phyloP scores from a whole-genome alignment of 2,329 filamentous ascomycete species.

The Chrysosporium queenslandicum region DNA sequence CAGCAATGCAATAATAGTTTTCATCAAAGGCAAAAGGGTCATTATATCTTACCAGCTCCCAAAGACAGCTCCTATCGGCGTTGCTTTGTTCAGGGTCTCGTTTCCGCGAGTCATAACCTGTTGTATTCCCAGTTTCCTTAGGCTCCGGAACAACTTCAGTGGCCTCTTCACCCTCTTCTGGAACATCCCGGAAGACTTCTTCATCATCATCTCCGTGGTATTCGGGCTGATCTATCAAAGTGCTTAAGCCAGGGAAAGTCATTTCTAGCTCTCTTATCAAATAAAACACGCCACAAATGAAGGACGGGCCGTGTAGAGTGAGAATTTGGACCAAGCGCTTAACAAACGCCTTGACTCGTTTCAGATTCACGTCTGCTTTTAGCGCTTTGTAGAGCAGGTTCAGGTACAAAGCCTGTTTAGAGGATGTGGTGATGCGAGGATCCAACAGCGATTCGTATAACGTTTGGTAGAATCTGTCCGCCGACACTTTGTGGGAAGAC shows the following conservation, averaged over 20 bases:
- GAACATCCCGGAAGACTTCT: slow-evolving; percentile 58
- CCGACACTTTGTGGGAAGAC: slow-evolving; percentile 64
- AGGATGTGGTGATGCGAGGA: slow-evolving; percentile 75
- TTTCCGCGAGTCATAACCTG: slow-evolving; percentile 73
- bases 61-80: slow-evolving; percentile 84
- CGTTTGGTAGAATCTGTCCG: slow-evolving; percentile 88
- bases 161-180: slow-evolving; percentile 44
- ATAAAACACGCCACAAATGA: slow-evolving; percentile 87
- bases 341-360: slow-evolving; percentile 88
- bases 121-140: slow-evolving; percentile 28
- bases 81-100: slow-evolving; percentile 85
- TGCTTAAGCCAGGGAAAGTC: slow-evolving; percentile 68
- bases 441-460: slow-evolving; percentile 92
- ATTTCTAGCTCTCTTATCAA: slow-evolving; percentile 70
- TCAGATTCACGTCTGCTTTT: slow-evolving; percentile 81
- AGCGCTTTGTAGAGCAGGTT: slow-evolving; percentile 82
- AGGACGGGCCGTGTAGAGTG: slow-evolving; percentile 80
- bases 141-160: slow-evolving; percentile 18
- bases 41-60: slow-evolving; percentile 80
- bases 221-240: slow-evolving; percentile 71
- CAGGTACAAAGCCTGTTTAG: slow-evolving; percentile 89
- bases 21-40: slow-evolving; percentile 16
- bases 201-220: slow-evolving; percentile 59
- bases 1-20: slow-evolving; percentile 10
- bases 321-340: slow-evolving; percentile 86